Evolutionary conservation across 805 yeast species (phyloP).

Genomic region (Candida glaebosa): DNA sequence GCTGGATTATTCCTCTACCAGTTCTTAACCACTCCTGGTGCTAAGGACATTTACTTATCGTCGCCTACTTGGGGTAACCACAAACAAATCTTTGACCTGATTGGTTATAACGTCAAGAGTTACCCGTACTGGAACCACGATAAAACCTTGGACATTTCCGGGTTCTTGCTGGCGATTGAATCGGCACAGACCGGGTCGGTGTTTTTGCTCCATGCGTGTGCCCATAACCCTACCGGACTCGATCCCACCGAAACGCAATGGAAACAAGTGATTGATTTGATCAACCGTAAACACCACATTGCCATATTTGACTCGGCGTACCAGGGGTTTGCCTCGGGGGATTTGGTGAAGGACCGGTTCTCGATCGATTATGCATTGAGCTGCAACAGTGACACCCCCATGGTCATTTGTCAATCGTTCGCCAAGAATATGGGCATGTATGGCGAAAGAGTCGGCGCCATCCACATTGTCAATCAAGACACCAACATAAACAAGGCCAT

Average conservation of each 20-base stretch:
- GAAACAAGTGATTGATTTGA: conserved; percentile 61
- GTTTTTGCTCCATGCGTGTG: conserved; percentile 88
- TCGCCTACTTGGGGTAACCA: conserved; percentile 99
- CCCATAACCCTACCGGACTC: conserved; percentile 97
- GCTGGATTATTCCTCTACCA: conserved; percentile 69
- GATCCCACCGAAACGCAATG: conserved; percentile 87
- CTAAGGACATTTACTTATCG: conserved; percentile 62
- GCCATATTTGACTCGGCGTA: conserved; percentile 92
- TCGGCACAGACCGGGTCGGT: conserved; percentile 73
- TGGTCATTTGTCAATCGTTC: conserved; percentile 84
- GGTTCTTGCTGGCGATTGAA: conserved; percentile 59
- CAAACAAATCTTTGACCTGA: conserved; percentile 68
- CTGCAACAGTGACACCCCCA: conserved; percentile 25
- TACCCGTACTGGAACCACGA: conserved; percentile 87
- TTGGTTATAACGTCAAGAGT: conserved; percentile 61
- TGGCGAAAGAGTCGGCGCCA: conserved; percentile 95
- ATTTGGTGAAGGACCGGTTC: conserved; percentile 77
- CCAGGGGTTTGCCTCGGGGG: conserved; percentile 96
- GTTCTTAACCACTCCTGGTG: conserved; percentile 41
- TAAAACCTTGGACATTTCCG: conserved; percentile 69
- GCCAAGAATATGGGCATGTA: conserved; percentile 96
- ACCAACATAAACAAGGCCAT: conserved; percentile 50
- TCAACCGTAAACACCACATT: conserved; percentile 62
- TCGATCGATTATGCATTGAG: conserved; percentile 67
- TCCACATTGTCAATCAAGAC: conserved; percentile 59